These are phyloP conservation scores for Acacia confusa DNA, from an alignment of 306 rosid genomes.

Conservation along the genomic window DNA sequence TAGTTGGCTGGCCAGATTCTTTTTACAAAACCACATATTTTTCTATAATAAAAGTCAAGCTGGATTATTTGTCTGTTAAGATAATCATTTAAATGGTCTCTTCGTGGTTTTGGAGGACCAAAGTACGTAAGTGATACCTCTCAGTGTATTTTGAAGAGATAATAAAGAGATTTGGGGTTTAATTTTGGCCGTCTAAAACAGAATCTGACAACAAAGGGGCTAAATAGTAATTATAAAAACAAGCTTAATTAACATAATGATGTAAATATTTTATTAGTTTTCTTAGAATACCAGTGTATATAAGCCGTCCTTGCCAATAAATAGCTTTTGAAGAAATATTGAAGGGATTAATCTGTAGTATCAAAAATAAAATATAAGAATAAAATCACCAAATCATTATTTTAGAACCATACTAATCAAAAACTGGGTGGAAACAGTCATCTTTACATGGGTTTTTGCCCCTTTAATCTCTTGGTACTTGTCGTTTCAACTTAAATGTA, in stretches of 20 bases:
- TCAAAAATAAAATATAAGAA: not conserved
- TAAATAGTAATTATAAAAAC: not conserved
- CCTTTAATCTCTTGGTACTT: not conserved
- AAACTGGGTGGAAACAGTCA: no score
- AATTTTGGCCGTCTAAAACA: not conserved
- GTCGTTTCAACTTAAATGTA: not conserved
- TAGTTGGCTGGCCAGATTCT: not conserved
- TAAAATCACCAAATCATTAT: not conserved
- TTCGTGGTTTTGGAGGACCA: not conserved
- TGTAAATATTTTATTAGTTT: not conserved
- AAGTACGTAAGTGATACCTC: not conserved
- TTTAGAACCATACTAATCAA: not conserved
- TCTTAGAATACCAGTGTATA: not conserved
- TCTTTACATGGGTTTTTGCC: not conserved
- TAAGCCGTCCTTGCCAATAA: not conserved
- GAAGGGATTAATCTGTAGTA: not conserved
- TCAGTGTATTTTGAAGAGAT: not conserved
- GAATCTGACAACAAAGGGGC: not conserved
- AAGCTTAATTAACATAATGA: not conserved
- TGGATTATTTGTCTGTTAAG: not conserved
- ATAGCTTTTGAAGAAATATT: not conserved
- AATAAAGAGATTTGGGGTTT: not conserved
- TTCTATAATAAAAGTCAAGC: not conserved
- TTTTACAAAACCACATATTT: constrained; percentile 6
- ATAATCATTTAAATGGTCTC: not conserved